Evolutionary conservation across 805 yeast species (phyloP), one percentile per base, ranked within the genome.

Genomic region (Saccharomyces eubayanus): DNA sequence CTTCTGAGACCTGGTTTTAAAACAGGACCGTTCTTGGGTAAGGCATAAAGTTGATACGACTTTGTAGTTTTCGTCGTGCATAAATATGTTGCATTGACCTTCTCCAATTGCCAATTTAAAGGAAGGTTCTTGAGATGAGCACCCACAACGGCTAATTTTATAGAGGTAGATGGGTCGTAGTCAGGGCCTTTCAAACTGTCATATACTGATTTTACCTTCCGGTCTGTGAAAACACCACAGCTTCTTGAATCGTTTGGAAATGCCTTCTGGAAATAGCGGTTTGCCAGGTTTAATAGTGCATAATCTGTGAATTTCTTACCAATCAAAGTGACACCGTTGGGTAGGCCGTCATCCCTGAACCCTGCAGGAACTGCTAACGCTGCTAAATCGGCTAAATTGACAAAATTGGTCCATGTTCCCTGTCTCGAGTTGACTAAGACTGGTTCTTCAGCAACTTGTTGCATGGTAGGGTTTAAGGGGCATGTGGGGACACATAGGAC

Each of bases 381-480:
- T 40, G 95, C 85, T 75, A 91, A 72, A 66, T 92, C 98, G 2
- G 97, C 96, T 67, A 92, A 78, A 69, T 94, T 92, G 62, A 89
- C 97, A 69, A 94, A 94, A 73, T 92, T 92, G 30, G 98, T 92
- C 85, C 96, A 92, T n/a, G 97, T 90, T 31, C 99, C 99, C 74
- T 94, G 99, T 65, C 77, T 77, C 5, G 97, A 88, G 75, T 92
- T 92, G 62, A 90, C 81, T 48, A 75, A 69, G 30, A 94, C 76
- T 3, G 98, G 98, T 67, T 91, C 96, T 6, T 76, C 72, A 56
- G 75, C 81, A 28, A 92, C 81, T 55, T 86, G 83, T 48, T 76
- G 82, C 50, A 91, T 80, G 5, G 90, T 81, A 50, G 98, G 98
- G 64, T 87, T 90, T 62, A 92, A 76, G 5, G 98, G 98, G 61